phyloP scores from a whole-genome alignment of 1,139 yeast genomes.

The Sugiyamaella sp. region DNA sequence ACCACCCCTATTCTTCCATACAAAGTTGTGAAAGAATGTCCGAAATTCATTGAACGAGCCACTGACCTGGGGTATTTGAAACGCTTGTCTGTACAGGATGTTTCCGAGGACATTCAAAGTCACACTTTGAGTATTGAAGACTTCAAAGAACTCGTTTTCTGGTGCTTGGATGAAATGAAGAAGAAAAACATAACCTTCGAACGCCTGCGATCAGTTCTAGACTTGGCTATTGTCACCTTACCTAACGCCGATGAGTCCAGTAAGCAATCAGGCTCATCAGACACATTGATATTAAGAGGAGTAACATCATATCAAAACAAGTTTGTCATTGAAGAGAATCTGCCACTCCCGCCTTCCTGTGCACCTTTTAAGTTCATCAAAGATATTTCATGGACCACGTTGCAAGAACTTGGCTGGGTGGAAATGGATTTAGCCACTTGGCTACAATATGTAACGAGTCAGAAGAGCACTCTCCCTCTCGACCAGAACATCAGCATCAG shows the following conservation, averaged over 20 bases:
- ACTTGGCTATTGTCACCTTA: constrained; percentile 19
- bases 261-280: background rate
- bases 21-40: constrained; percentile 32
- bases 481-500: constrained; percentile 33
- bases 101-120: constrained; percentile 36
- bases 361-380: constrained; percentile 36
- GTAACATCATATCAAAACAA: constrained; percentile 36
- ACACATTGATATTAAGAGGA: constrained; percentile 29
- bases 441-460: constrained; percentile 34
- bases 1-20: constrained; percentile 40
- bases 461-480: constrained; percentile 21
- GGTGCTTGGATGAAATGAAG: constrained; percentile 28
- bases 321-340: constrained; percentile 33
- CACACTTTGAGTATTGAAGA: constrained; percentile 33
- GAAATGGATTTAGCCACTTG: constrained; percentile 37
- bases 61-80: constrained; percentile 34
- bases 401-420: constrained; percentile 37
- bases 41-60: constrained; percentile 38
- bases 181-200: constrained; percentile 7
- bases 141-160: constrained; percentile 30
- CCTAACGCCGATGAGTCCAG: background rate
- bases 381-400: constrained; percentile 25
- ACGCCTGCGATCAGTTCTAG: constrained; percentile 2
- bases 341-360: constrained; percentile 43
- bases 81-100: constrained; percentile 35